Evolutionary conservation across 352 stramenopile genomes (phyloP), one percentile per base, ranked within the genome.

Genomic region (Pythium diclinum): DNA sequence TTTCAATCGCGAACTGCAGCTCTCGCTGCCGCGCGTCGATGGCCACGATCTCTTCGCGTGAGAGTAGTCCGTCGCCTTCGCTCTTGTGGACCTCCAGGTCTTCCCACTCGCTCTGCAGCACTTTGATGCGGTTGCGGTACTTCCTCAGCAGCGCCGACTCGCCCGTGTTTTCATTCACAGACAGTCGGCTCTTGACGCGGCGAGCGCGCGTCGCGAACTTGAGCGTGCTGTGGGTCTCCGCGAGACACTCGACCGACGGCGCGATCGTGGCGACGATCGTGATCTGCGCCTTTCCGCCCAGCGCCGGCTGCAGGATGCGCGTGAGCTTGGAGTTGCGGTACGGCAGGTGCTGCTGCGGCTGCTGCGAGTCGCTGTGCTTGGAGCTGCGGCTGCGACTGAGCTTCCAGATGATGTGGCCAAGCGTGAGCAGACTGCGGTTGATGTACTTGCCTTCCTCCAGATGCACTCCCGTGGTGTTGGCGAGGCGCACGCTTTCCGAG

Each of bases 271-370:
- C 98, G 65, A 99, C 92, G 44, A 99, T 90, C n/a, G 96, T 94
- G 73, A 99, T 99, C 44, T 95, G 84, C 38, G 95, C 94, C 74
- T 99, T 97, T 9, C 97, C 97, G 21, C 88, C 93, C 13, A 99
- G 78, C 13, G 94, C 97, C 6, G 97, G 95, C 78, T 99, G 96
- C 3, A 99, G 71, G 67, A 99, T 97, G 17, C 97, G 85, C 44
- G 97, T 99, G 59, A 99, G 78, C 76, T 99, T 99, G 3, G 91
- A 98, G 78, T 99, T 98, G 58, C 97, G 92, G 72, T 98, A 99
- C 69, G 97, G 98, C 40, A 99, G 78, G 64, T 99, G 95, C 47
- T 72, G 44, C 44, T 25, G 44, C n/a, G 44, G 13, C 55, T 68
- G 47, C 56, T 56, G 23, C 13, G 49, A 44, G 56, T 76, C 76